phyloP scores from a whole-genome alignment of 495 filamentous ascomycete genomes.

The Pyrenula aspistea region DNA sequence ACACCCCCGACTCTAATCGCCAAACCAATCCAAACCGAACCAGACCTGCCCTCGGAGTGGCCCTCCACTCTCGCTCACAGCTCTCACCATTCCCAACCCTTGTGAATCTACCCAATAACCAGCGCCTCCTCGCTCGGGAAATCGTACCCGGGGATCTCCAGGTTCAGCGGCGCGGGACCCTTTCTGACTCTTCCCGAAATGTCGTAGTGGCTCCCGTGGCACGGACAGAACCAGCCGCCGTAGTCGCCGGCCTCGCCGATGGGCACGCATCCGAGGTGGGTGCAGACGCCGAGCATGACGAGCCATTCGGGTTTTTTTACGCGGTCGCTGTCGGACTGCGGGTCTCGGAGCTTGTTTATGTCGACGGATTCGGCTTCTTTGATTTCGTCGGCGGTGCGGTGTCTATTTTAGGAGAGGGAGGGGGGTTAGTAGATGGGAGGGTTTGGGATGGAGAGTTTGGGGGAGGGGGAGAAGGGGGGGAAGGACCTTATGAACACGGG shows the following conservation, averaged over 20 bases:
- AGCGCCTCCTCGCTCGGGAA: constrained; percentile 71
- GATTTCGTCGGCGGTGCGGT: constrained; percentile 84
- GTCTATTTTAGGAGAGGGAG: constrained; percentile 47
- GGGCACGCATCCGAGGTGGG: constrained; percentile 95
- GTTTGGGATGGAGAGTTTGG: not conserved
- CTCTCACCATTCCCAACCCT: not conserved
- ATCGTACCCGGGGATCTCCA: constrained; percentile 85
- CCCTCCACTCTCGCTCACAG: too few species aligned
- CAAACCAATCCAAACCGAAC: too few species aligned
- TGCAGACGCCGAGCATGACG: constrained; percentile 98
- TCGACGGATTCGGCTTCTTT: constrained; percentile 69
- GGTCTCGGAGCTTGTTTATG: constrained; percentile 74
- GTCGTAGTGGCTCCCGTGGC: constrained; percentile 99
- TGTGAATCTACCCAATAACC: constrained; percentile 63
- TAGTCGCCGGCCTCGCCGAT: constrained; percentile 98
- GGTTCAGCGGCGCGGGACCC: constrained; percentile 91
- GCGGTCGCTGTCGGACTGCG: constrained; percentile 79
- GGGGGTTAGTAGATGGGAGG: too few species aligned
- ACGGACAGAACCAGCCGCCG: constrained; percentile 99
- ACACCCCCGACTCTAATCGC: too few species aligned
- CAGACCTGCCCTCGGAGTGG: too few species aligned
- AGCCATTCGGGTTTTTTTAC: constrained; percentile 98
- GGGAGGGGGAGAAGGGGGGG: not conserved
- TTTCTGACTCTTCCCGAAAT: constrained; percentile 94
- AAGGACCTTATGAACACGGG: constrained; percentile 71